Evolutionary conservation across 495 filamentous ascomycete species (phyloP).

Genomic region (Hypoxylon trugodes): DNA sequence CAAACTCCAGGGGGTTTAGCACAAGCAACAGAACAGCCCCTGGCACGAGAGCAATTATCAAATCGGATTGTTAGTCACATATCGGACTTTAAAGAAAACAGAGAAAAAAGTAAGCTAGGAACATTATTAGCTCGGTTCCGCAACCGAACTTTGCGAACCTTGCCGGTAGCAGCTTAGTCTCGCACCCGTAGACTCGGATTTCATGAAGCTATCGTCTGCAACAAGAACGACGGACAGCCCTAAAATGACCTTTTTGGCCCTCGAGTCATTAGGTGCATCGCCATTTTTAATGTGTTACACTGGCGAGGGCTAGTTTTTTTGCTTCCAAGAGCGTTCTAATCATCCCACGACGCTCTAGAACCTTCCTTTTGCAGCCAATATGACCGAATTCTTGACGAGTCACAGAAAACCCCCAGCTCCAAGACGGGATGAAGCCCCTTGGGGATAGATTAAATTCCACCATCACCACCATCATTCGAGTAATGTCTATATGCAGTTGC

Average conservation of each 20-base stretch:
- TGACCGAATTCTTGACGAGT: constrained; percentile 2
- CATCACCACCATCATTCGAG: neutral
- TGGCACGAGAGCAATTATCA: neutral
- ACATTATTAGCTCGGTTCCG: constrained; percentile 7
- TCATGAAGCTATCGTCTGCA: neutral
- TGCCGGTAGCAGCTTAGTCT: constrained; percentile 22
- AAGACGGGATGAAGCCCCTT: neutral
- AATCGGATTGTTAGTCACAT: constrained; percentile 31
- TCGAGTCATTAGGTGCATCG: constrained; percentile 10
- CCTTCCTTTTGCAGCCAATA: constrained; percentile 15
- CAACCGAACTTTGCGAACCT: constrained; percentile 14
- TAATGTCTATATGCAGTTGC: neutral
- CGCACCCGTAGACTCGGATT: constrained; percentile 31
- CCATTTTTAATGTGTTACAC: neutral
- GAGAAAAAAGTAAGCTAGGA: neutral
- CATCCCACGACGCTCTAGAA: constrained; percentile 4
- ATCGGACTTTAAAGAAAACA: constrained; percentile 1
- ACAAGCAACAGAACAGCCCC: neutral
- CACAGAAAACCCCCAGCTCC: neutral
- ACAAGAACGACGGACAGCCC: neutral
- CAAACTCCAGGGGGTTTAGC: constrained; percentile 6
- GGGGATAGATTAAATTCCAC: constrained; percentile 9
- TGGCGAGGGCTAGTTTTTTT: neutral
- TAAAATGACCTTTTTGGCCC: neutral
- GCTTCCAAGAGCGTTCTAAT: neutral